Conservation (phyloP, 176 grass and related monocot genomes). For the Eleusine indica region DNA sequence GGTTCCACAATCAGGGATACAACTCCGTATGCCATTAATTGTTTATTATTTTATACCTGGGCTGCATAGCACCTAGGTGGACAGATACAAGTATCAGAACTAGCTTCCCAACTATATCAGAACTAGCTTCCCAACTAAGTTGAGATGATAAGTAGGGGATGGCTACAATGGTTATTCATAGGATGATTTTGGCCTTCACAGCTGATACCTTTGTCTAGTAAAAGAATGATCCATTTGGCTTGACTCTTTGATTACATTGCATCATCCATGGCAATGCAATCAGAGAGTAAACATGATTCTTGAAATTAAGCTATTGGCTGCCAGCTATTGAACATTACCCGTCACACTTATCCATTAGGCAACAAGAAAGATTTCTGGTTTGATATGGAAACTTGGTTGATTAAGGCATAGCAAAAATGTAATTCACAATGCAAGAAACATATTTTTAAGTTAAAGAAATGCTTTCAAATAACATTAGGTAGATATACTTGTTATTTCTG, state of each 20-base stretch:
- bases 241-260: background rate
- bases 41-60: background rate
- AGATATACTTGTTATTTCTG: background rate
- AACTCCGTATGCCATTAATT: background rate
- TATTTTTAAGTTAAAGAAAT: background rate
- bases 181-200: background rate
- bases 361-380: background rate
- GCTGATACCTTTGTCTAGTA: background rate
- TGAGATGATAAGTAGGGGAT: background rate
- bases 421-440: background rate
- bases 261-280: background rate
- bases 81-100: background rate
- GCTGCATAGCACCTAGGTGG: background rate
- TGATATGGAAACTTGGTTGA: background rate
- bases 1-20: background rate
- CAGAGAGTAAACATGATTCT: background rate
- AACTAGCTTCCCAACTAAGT: background rate
- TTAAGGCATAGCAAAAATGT: background rate
- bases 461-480: background rate
- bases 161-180: background rate
- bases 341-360: background rate
- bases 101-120: background rate
- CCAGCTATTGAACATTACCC: slow-evolving; percentile 6
- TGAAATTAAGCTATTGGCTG: background rate
- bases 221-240: background rate